Base-by-base conservation (phyloP, 805 yeast species). In the Saturnispora ahearnii region DNA sequence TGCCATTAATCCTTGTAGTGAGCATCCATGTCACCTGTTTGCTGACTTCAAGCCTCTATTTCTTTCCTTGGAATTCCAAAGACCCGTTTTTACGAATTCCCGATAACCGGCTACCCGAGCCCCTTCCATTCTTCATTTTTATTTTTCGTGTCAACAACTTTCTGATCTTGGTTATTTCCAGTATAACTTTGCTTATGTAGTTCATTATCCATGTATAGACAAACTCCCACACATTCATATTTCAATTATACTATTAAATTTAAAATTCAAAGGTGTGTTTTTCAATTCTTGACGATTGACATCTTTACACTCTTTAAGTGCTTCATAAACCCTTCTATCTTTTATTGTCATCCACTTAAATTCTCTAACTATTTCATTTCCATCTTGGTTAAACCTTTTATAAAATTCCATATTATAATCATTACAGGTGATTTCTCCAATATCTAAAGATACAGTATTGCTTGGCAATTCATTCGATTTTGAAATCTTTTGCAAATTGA, bases 371-470 rank as follows among this genome's bases (percentile, higher is more conserved):
- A 68, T 55, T n/a, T 50, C 44, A 38, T 60, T 64, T 8, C 60
- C 59, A 3, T 54, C 26, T 6, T 53, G 53, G 45, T 61, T 60
- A 32, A 46, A 56, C 15, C 50, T 49, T 1, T 62, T 62, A 47
- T 59, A 66, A 45, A 66, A 66, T 8, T 49, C 42, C 37, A 53
- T 50, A 49, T 63, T 66, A 53, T 66, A 66, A 5, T 32, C 33
- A 13, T 41, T 34, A 32, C n/a, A 40, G 21, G 13, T 18, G 22
- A 7, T 36, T 5, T 13, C 15, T n/a, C 5, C 24, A 18, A 12
- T 22, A 12, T 10, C 11, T 4, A 36, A 18, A 9, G 12, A 15
- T 12, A 36, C 1, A 10, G 11, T 11, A 18, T 36, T 18, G 8
- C 13, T 5, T 36, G 40, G 40, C 12, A 36, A 11, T 18, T 36